These are phyloP conservation scores for Myxozyma kluyveri DNA, from an alignment of 805 yeast species.

Conservation along the genomic window DNA sequence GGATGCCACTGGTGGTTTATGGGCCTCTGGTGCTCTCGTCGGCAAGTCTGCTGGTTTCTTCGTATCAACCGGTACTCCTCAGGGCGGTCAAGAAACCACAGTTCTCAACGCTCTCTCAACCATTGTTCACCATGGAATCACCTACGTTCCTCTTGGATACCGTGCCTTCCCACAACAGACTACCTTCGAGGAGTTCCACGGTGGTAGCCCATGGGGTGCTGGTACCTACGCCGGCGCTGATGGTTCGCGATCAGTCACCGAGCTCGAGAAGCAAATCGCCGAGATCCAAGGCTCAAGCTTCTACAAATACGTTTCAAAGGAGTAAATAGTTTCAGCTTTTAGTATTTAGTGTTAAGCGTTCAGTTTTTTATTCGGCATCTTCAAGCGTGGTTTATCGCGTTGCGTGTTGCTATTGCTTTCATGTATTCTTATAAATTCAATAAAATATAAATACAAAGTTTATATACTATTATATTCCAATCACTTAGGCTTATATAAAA, in stretches of 20 bases:
- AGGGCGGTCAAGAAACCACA: conserved; percentile 81
- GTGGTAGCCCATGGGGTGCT: conserved; percentile 86
- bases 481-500: neutral
- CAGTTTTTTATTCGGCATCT: too few species aligned
- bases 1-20: conserved; percentile 64
- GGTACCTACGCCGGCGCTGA: conserved; percentile 74
- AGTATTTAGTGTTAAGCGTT: too few species aligned
- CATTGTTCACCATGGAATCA: conserved; percentile 72
- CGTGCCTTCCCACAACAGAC: conserved; percentile 55
- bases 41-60: conserved; percentile 77
- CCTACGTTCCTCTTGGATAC: conserved; percentile 76
- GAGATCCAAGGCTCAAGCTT: conserved; percentile 65
- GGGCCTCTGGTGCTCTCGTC: conserved; percentile 54
- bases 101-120: conserved; percentile 55
- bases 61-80: conserved; percentile 66
- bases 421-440: neutral
- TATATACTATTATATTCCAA: neutral
- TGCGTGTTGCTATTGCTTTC: too few species aligned
- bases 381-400: too few species aligned
- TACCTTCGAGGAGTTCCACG: conserved; percentile 65
- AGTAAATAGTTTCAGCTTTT: too few species aligned
- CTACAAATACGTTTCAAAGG: conserved; percentile 44
- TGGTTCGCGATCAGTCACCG: conserved; percentile 68
- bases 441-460: neutral
- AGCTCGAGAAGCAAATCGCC: conserved; percentile 64